These are phyloP conservation scores for Stipa capillata DNA, from an alignment of 176 grass and related monocot genomes.

Conservation along the genomic window DNA sequence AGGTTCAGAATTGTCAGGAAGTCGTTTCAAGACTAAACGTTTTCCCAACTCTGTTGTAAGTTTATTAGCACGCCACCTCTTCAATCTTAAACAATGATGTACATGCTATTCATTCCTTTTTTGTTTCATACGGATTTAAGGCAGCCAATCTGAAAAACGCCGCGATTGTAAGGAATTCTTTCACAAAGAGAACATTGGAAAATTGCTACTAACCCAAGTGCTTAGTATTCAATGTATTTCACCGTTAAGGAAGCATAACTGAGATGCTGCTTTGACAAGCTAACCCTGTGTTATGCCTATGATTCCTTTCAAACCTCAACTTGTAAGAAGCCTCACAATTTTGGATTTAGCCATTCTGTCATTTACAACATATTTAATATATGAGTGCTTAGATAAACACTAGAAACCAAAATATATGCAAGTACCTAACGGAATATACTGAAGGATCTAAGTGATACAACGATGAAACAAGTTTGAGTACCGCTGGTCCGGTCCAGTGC, in stretches of 20 bases:
- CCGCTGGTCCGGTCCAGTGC: background rate
- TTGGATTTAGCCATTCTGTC: background rate
- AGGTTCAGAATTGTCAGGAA: background rate
- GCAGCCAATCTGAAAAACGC: background rate
- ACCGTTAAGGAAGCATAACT: background rate
- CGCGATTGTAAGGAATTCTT: no score
- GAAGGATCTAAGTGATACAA: background rate
- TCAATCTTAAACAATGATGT: background rate
- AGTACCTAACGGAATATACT: background rate
- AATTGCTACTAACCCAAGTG: background rate
- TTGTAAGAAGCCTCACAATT: background rate
- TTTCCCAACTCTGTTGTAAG: background rate
- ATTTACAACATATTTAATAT: background rate
- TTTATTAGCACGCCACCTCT: background rate
- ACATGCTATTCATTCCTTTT: background rate
- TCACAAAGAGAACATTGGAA: background rate
- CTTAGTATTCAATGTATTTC: background rate
- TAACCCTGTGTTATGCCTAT: background rate
- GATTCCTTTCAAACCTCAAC: background rate
- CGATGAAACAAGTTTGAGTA: background rate
- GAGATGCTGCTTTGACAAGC: background rate
- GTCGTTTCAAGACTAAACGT: background rate
- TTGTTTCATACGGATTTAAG: background rate
- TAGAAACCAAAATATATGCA: background rate
- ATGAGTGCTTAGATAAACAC: background rate